Evolutionary conservation across 257 asterid genomes (phyloP), one percentile per base, ranked within the genome.

Genomic region (Solanum dulcamara): DNA sequence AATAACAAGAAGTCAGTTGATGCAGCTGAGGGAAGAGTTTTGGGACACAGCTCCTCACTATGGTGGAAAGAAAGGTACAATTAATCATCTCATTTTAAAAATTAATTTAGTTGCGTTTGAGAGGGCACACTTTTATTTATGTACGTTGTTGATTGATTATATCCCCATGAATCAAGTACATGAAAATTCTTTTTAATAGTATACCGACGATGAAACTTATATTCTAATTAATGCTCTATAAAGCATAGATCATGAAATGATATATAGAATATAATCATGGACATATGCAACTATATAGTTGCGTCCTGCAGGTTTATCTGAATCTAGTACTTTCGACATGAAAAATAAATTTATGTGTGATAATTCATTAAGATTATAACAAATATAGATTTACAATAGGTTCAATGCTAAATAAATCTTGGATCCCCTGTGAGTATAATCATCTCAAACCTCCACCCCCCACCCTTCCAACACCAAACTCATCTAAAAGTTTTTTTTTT

Each of bases 1-100:
- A 32, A 88, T 94, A 75, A 94, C 98, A n/a, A 91, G 83, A 88
- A 92, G 95, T 88, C 98, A 94, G 91, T 93, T 94, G 44, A 85
- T 92, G 85, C 98, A 93, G 85, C 90, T 93, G 46, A 87, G 94
- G 38, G 98, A 94, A 55, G 97, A 94, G 92, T 93, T 94, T 72
- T 94, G 97, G 98, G 97, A 94, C 88, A 93, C 98, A 86, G 97
- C 97, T 85, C 97, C 98, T 80, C 97, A 93, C 88, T 89, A 94
- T 87, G 98, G 98, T 81, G 98, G 98, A 35, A 88, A 86, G 46
- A 93, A 92, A 89, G 97, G 98, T 93, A 70, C 50, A 33, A 33
- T 8, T 33, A 33, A 91, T 33, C 48, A 77, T 77, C n/a, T 46
- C 44, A 22, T 28, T 33, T 6, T 0, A 28, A 3, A 14, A 7